Percentiles rank a stretch among this genome's conserved stretches.
Conservation (phyloP, 2,329 filamentous ascomycete species). For the Tetracladium maxilliforme region DNA sequence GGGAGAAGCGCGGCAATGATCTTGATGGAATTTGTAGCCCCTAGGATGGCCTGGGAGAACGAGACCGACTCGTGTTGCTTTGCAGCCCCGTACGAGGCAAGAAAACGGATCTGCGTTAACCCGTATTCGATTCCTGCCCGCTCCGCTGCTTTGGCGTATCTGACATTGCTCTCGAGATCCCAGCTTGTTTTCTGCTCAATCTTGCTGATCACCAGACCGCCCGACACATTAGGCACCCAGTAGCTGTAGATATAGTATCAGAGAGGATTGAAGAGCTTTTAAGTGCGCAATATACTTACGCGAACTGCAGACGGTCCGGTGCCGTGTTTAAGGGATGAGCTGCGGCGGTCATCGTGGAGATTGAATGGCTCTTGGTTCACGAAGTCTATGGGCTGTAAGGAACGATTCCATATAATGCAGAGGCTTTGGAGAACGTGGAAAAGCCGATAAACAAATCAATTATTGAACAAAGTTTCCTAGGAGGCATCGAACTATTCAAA, state of each 20-base stretch:
- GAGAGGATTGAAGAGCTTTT: slow-evolving; percentile 1
- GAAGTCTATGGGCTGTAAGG: too few species aligned
- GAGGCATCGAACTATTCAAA: not conserved
- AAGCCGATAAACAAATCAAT: too few species aligned
- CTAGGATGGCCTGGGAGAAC: slow-evolving; percentile 32
- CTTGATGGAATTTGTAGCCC: slow-evolving; percentile 29
- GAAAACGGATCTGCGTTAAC: slow-evolving; percentile 35
- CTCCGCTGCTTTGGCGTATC: slow-evolving; percentile 32
- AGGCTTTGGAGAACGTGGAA: too few species aligned
- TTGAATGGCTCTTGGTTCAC: too few species aligned
- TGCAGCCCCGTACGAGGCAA: slow-evolving; percentile 29
- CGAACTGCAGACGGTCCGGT: slow-evolving; percentile 27
- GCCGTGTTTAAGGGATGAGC: too few species aligned
- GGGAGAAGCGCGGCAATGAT: slow-evolving; percentile 35
- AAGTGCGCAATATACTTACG: slow-evolving; percentile 11
- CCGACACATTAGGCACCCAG: slow-evolving; percentile 38
- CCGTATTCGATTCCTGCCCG: slow-evolving; percentile 33
- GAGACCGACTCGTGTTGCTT: slow-evolving; percentile 36
- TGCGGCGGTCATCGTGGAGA: too few species aligned
- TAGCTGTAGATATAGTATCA: slow-evolving; percentile 16
- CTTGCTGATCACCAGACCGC: slow-evolving; percentile 34
- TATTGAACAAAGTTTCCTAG: too few species aligned
- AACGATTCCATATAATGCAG: too few species aligned
- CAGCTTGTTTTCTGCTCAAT: slow-evolving; percentile 32
- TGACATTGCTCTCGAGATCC: slow-evolving; percentile 30